Percentiles rank a stretch among this genome's conserved stretches.
These are phyloP conservation scores for Populus hybrid DNA, from an alignment of 441 rosid species.

Conservation along the genomic window DNA sequence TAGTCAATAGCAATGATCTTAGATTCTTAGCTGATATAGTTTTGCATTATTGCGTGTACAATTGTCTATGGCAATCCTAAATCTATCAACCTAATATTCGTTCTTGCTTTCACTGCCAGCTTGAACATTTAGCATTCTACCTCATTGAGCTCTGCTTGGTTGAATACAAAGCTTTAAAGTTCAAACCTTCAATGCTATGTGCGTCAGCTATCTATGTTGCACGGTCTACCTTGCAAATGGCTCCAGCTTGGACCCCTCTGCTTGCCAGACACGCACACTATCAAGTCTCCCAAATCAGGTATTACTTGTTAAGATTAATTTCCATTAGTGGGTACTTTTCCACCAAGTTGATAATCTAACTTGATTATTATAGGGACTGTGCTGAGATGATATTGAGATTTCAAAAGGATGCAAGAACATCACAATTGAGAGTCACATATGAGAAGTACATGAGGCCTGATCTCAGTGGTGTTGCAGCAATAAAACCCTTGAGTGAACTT, in stretches of 20 bases:
- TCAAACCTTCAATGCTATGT: conserved; percentile 77
- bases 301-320: conserved; percentile 7
- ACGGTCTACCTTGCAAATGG: conserved; percentile 57
- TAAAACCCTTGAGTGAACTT: conserved; percentile 64
- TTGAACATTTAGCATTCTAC: conserved; percentile 82
- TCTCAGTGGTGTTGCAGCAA: conserved; percentile 48
- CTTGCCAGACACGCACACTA: conserved; percentile 61
- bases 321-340: neutral
- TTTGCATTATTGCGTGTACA: neutral
- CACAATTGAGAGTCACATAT: conserved; percentile 64
- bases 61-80: neutral
- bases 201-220: conserved; percentile 88
- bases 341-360: neutral
- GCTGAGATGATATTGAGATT: conserved; percentile 69
- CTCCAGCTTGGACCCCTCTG: conserved; percentile 76
- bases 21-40: neutral
- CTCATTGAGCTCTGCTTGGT: conserved; percentile 80
- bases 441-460: conserved; percentile 65
- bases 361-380: conserved; percentile 54
- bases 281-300: conserved; percentile 64
- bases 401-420: conserved; percentile 60
- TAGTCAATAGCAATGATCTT: neutral
- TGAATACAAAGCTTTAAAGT: conserved; percentile 73
- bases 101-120: conserved; percentile 37
- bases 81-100: conserved; percentile 4